Evolutionary conservation across 1,139 yeast species (phyloP), one percentile per base, ranked within the genome.

Genomic region (Magnusiomyces sp.): DNA sequence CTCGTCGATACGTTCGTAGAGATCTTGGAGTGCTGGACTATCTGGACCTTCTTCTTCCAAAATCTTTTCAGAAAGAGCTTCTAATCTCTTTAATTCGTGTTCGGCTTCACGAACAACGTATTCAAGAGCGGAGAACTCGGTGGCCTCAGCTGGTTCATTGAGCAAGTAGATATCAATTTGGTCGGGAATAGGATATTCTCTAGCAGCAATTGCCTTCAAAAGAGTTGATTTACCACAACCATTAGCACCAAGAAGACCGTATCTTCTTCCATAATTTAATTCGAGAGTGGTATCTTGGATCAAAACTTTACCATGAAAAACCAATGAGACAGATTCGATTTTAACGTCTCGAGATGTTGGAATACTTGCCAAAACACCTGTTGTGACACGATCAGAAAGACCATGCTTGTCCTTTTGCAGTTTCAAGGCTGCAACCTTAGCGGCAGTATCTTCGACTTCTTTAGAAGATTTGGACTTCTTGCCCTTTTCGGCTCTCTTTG

Each of bases 201-300:
- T 80, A 51, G 95, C 95, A 54, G 97, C 97, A 62, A 94, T 71
- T 40, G 97, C 83, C 70, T 86, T 87, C 68, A 92, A 73, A 63
- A 92, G 81, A 32, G 99, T 92, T 42, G 97, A 89, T 71, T 92
- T 92, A 74, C 99, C 99, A 74, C 98, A 92, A 57, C 99, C 99
- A 70, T 92, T 92, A 72, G 90, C 97, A 67, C 99, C 99, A 62
- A 94, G 77, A 59, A 92, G 77, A 55, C 71, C 72, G 68, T 94
- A 92, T 71, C 96, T 82, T 74, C 97, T 87, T 66, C 98, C 98
- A 70, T 81, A 90, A 73, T 92, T 94, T 73, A 92, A 80, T 74
- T 92, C 98, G 62, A 92, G 72, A 46, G 76, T 77, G 43, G 97
- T 83, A 70, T 92, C 98, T 71, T 88, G 96, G 62, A 92, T 77